Base-by-base conservation (phyloP, 2,329 filamentous ascomycete species). In the Aspergillus fructus region DNA sequence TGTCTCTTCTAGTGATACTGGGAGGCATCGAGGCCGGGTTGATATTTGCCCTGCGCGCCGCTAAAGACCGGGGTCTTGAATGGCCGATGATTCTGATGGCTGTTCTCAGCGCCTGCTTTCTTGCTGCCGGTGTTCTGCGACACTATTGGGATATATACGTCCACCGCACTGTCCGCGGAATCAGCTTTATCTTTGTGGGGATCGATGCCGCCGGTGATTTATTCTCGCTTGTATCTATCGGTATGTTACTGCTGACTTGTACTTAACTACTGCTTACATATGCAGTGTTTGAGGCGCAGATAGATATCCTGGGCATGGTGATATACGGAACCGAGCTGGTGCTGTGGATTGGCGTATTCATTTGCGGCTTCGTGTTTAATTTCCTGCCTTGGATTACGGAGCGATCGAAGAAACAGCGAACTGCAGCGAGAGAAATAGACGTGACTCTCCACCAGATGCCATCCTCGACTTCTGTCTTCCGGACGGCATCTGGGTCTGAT, bases 111-210 rank as follows among this genome's bases (percentile, higher is more conserved):
- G 86, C 87, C 0, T 69, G 78, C 0, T 76, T 90, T 3, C 79
- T 90, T 1, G 85, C 85, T 1, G 80, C 84, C 1, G 88, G 88
- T 0, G 88, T 90, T 0, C 72, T 89, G 7, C 76, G 84, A 2
- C 87, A 90, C 67, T 90, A 90, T 64, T 84, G 82, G 77, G 87
- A 90, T 60, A 89, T 91, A 21, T 89, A 84, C 65, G 68, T 79
- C 2, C 82, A 89, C 62, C 80, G 84, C 6, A 89, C 86, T 0
- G 87, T 89, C 2, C 79, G 86, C 13, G 87, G 88, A 7, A 89
- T 90, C 40, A 89, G 86, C 1, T 90, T 90, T 69, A 75, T 89
- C 2, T 91, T 91, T 62, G 86, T 89, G 0, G 84, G 78, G 1
- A 87, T 90, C 43, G 88, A 90, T 71, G 88, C 87, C 0, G 78